Percentiles rank a stretch among this genome's conserved stretches.
Conservation (phyloP, 2,329 filamentous ascomycete species). For the Aspergillus alliaceus region DNA sequence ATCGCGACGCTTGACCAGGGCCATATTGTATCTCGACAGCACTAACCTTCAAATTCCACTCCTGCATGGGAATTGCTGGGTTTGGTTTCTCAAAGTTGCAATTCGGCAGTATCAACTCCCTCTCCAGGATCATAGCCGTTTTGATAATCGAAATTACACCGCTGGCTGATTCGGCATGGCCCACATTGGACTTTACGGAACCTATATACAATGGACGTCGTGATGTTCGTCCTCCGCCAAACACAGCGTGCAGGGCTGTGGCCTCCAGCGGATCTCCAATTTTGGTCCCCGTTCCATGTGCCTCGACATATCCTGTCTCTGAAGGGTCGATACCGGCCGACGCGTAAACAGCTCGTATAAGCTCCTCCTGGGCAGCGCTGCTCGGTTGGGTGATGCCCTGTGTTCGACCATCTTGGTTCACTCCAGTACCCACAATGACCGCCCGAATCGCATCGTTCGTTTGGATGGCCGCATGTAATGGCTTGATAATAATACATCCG, state of each 20-base stretch:
- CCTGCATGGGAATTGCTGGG: slow-evolving; percentile 30
- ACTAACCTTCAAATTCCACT: slow-evolving; percentile 36
- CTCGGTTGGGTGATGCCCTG: slow-evolving; percentile 45
- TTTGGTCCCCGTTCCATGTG: slow-evolving; percentile 36
- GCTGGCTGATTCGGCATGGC: slow-evolving; percentile 32
- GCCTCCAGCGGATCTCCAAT: slow-evolving; percentile 22
- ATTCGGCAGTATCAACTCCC: slow-evolving; percentile 45
- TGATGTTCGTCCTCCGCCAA: neutral
- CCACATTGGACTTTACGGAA: slow-evolving; percentile 23
- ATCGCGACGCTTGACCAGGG: no score
- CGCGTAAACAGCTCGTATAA: slow-evolving; percentile 39
- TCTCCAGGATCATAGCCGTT: slow-evolving; percentile 43
- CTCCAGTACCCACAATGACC: slow-evolving; percentile 32
- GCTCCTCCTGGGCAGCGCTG: slow-evolving; percentile 33
- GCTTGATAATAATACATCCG: slow-evolving; percentile 59
- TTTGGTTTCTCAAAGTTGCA: slow-evolving; percentile 43
- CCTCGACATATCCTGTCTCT: neutral
- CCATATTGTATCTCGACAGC: no score
- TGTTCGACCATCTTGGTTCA: slow-evolving; percentile 38
- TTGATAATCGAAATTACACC: slow-evolving; percentile 45
- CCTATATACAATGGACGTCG: slow-evolving; percentile 3
- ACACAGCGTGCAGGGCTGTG: slow-evolving; percentile 11
- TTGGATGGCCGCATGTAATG: slow-evolving; percentile 53
- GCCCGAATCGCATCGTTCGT: slow-evolving; percentile 54
- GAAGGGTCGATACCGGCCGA: neutral